These are phyloP conservation scores for Capronia epimyces DNA, from an alignment of 2,329 filamentous ascomycete species.

Conservation along the genomic window DNA sequence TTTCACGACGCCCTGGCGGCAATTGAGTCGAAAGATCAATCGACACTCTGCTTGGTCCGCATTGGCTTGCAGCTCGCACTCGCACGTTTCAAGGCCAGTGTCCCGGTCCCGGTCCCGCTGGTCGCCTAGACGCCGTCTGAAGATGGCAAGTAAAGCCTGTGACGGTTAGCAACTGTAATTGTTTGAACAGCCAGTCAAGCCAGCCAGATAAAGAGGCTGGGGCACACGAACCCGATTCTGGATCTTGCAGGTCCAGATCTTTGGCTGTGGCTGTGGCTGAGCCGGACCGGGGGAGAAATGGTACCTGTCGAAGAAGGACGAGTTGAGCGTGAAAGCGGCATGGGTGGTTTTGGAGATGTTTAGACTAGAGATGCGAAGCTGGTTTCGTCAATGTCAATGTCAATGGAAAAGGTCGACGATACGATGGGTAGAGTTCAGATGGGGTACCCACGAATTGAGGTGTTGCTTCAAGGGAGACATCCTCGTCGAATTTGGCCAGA, in stretches of 20 bases:
- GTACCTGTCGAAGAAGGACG: slow-evolving; percentile 55
- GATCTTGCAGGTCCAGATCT: slow-evolving; percentile 27
- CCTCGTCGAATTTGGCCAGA: slow-evolving; percentile 59
- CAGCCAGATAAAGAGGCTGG: neutral
- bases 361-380: slow-evolving; percentile 57
- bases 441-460: slow-evolving; percentile 47
- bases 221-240: slow-evolving; percentile 24
- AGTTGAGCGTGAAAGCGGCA: slow-evolving; percentile 54
- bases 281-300: slow-evolving; percentile 40
- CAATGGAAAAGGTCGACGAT: no score
- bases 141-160: slow-evolving; percentile 56
- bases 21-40: slow-evolving; percentile 57
- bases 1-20: slow-evolving; percentile 59
- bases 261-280: slow-evolving; percentile 6
- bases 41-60: slow-evolving; percentile 55
- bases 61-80: slow-evolving; percentile 55
- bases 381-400: slow-evolving; percentile 6
- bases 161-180: neutral
- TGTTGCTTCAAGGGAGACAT: slow-evolving; percentile 57
- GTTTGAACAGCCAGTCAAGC: neutral
- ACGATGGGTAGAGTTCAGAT: neutral
- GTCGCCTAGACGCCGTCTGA: slow-evolving; percentile 54
- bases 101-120: slow-evolving; percentile 55
- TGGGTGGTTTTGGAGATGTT: slow-evolving; percentile 61
- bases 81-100: slow-evolving; percentile 56